A percentile compares a stretch with the other conserved stretches of the same genome.
Conservation (phyloP, 2,329 filamentous ascomycete genomes). For the Colletotrichum zoysiae region DNA sequence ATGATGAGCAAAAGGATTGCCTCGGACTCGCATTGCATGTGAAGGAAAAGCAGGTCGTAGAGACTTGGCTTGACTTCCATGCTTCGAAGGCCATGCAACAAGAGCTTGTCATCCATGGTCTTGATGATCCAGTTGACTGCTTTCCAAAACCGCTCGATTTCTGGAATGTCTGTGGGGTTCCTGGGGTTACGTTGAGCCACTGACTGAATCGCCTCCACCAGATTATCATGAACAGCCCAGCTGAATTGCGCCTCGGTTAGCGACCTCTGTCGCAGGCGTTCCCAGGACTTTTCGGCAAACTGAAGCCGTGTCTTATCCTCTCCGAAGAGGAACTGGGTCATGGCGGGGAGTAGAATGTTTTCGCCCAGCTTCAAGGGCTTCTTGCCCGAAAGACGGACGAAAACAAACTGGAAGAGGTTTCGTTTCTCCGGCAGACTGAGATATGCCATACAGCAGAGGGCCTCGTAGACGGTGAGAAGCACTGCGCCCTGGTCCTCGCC, state of each 20-base stretch:
- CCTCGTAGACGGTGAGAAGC: slow-evolving; percentile 87
- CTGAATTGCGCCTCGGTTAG: slow-evolving; percentile 84
- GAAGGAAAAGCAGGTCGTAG: slow-evolving; percentile 71
- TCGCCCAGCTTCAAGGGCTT: slow-evolving; percentile 82
- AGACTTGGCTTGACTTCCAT: slow-evolving; percentile 83
- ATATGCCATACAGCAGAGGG: slow-evolving; percentile 85
- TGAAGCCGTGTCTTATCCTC: slow-evolving; percentile 70
- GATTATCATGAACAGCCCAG: slow-evolving; percentile 83
- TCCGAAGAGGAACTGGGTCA: slow-evolving; percentile 87
- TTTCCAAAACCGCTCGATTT: slow-evolving; percentile 82
- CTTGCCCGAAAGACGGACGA: slow-evolving; percentile 82
- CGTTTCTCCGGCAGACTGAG: slow-evolving; percentile 68
- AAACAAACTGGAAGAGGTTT: slow-evolving; percentile 82
- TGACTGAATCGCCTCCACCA: slow-evolving; percentile 74
- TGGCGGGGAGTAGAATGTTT: slow-evolving; percentile 81
- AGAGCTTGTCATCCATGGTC: slow-evolving; percentile 78
- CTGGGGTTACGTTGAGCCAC: slow-evolving; percentile 63
- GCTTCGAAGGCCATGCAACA: slow-evolving; percentile 82
- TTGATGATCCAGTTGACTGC: slow-evolving; percentile 81
- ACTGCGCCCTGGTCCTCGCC: slow-evolving; percentile 66
- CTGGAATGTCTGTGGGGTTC: slow-evolving; percentile 56
- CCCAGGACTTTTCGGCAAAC: slow-evolving; percentile 79
- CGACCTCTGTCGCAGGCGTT: slow-evolving; percentile 69
- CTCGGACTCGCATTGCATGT: slow-evolving; percentile 65
- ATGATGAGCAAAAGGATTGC: slow-evolving; percentile 77